Conservation (phyloP, 192 early-diverging fungal genomes). For the Spizellomyces punctatus region DNA sequence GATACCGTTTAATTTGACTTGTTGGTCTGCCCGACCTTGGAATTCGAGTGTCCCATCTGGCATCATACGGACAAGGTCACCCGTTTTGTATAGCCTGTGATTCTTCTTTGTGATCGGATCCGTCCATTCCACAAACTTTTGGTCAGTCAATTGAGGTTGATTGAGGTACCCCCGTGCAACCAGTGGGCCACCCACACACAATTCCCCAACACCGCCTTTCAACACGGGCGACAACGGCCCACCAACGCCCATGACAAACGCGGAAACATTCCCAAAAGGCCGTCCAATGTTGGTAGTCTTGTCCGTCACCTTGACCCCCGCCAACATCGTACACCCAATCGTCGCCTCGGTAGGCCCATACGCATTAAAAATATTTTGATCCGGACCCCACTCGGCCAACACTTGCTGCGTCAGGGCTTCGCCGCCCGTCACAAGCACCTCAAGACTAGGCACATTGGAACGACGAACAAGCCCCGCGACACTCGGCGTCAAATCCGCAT, state of each 20-base stretch:
- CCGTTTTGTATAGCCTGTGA: constrained; percentile 32
- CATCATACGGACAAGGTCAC: constrained; percentile 30
- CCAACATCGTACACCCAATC: constrained; percentile 30
- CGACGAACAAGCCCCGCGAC: constrained; percentile 7
- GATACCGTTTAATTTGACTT: constrained; percentile 56
- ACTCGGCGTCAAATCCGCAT: constrained; percentile 27
- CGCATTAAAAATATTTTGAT: constrained; percentile 10
- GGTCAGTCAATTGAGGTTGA: constrained; percentile 36
- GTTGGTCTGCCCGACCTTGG: constrained; percentile 35
- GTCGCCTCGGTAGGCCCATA: constrained; percentile 37
- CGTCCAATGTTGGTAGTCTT: constrained; percentile 17
- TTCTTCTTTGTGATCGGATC: constrained; percentile 8
- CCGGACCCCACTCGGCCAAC: constrained; percentile 11
- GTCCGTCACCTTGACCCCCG: not conserved
- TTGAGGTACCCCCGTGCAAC: constrained; percentile 51
- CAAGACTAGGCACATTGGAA: constrained; percentile 7
- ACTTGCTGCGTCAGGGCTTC: constrained; percentile 18
- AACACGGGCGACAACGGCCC: constrained; percentile 28
- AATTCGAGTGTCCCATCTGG: constrained; percentile 28
- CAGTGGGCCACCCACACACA: constrained; percentile 42
- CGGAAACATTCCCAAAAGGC: constrained; percentile 5
- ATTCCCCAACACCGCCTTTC: constrained; percentile 42
- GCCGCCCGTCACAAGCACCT: constrained; percentile 25
- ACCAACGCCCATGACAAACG: constrained; percentile 20
- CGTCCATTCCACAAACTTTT: constrained; percentile 36